phyloP scores from a whole-genome alignment of 345 rosid genomes.

The Salix purpurea region DNA sequence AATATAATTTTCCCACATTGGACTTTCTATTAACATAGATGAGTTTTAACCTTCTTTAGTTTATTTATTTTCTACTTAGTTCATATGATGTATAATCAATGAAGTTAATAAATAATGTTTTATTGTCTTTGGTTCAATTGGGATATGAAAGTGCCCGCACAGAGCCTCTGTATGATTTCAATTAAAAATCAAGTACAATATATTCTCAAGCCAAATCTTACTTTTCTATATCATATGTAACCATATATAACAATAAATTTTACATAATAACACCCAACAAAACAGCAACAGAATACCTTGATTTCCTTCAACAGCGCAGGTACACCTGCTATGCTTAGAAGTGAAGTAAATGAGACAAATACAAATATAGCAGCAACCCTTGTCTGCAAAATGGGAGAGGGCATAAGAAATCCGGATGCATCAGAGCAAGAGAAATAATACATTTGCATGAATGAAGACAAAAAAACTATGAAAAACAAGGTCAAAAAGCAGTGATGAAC shows the following conservation, averaged over 20 bases:
- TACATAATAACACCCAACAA: background rate
- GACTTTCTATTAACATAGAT: background rate
- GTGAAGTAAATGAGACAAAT: conserved; percentile 81
- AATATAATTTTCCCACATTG: background rate
- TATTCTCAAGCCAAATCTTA: background rate
- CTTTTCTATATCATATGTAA: background rate
- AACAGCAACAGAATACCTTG: conserved; percentile 40
- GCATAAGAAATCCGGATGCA: background rate
- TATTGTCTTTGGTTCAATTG: background rate
- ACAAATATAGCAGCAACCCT: conserved; percentile 85
- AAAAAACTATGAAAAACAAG: background rate
- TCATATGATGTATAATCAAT: background rate
- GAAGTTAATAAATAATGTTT: too few relatives aligned
- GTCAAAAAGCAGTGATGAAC: background rate
- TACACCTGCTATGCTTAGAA: conserved; percentile 78
- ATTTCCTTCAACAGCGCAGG: conserved; percentile 75
- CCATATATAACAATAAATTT: background rate
- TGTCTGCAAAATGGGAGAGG: conserved; percentile 47
- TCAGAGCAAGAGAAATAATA: background rate
- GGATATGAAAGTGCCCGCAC: background rate
- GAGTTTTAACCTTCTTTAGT: too few relatives aligned
- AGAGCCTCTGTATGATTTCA: background rate
- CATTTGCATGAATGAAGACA: background rate
- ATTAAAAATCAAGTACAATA: background rate
- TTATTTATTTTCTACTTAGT: background rate